Base-by-base conservation (phyloP, 169 alveolate genomes). In the Eimeria sp. region DNA sequence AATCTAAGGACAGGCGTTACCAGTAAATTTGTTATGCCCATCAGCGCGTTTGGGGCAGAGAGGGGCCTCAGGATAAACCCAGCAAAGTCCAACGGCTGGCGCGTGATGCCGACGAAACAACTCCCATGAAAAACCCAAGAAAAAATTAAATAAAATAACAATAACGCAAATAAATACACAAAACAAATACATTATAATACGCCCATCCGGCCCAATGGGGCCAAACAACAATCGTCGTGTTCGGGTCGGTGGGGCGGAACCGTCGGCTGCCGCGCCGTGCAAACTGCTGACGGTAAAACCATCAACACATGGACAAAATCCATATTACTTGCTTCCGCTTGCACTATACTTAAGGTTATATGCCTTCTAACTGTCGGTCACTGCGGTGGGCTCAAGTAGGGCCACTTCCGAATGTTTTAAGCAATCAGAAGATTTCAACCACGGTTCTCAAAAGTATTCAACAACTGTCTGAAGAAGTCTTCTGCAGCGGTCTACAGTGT, bases 1-100 rank as follows among this genome's bases (percentile, higher is more conserved):
- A n/a, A 67, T 67, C 45, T 25, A 67, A 67, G n/a, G 22, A 13
- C 22, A 22, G 22, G 34, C 27, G 61, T 58, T 80, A 93, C 96
- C 78, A 93, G 89, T 67, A 93, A 87, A 27, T 93, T 93, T 30
- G 89, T 84, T 34, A 93, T 93, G 54, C 96, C 96, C 96, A 93
- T 93, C 40, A 45, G 92, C 92, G 92, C 78, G 16, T 49, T 34
- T 40, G 86, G 20, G 86, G 34, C 58, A 16, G 16, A 13, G 34
- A 75, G 30, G 30, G 27, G 86, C 86, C 86, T 40, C 58, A 5
- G 61, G 51, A 18, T 4, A 40, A 40, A 13, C 18, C 27, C 61
- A 75, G 86, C 45, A 30, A 75, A 75, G 58, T 75, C 34, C 51
- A 75, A 61, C 51, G 25, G 86, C 61, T 43, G 34, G 51, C 20